These are phyloP conservation scores for Pichia occidentalis DNA, from an alignment of 805 yeast genomes.

Conservation along the genomic window DNA sequence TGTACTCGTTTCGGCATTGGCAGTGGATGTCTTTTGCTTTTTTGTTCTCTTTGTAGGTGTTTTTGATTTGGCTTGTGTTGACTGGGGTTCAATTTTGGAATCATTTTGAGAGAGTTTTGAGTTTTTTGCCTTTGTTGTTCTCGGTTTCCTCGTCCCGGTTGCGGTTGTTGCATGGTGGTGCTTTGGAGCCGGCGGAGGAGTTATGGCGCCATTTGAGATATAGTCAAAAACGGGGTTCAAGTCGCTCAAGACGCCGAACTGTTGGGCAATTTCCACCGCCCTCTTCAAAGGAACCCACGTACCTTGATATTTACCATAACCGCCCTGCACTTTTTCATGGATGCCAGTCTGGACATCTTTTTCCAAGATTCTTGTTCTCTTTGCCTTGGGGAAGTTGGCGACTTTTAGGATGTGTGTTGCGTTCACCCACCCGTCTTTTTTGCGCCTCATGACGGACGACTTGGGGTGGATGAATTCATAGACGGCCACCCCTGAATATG, in stretches of 20 bases:
- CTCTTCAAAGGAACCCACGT: constrained; percentile 89
- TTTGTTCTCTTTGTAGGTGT: constrained; percentile 8
- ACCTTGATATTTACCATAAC: constrained; percentile 94
- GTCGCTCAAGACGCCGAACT: constrained; percentile 55
- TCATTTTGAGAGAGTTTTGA: background rate
- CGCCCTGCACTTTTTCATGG: constrained; percentile 95
- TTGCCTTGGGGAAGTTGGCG: constrained; percentile 91
- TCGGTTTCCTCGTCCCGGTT: constrained; percentile 27
- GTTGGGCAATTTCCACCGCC: constrained; percentile 62
- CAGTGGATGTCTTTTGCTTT: constrained; percentile 4
- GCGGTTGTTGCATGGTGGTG: constrained; percentile 58
- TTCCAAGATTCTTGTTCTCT: constrained; percentile 85
- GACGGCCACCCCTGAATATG: constrained; percentile 76
- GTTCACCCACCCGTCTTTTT: constrained; percentile 77
- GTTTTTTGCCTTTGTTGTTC: constrained; percentile 8
- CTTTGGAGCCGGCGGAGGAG: constrained; percentile 58
- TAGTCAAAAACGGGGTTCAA: constrained; percentile 64
- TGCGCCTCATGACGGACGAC: constrained; percentile 73
- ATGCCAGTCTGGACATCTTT: constrained; percentile 85
- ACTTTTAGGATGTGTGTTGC: constrained; percentile 94
- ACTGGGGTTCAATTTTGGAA: constrained; percentile 2
- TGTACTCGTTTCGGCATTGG: background rate
- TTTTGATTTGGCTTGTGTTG: constrained; percentile 15
- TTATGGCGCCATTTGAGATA: constrained; percentile 40
- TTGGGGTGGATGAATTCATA: constrained; percentile 66